Percentiles rank a stretch among this genome's conserved stretches.
Evolutionary conservation across 2,329 filamentous ascomycete species (phyloP).

Genomic region (Cladophialophora chaetospira): DNA sequence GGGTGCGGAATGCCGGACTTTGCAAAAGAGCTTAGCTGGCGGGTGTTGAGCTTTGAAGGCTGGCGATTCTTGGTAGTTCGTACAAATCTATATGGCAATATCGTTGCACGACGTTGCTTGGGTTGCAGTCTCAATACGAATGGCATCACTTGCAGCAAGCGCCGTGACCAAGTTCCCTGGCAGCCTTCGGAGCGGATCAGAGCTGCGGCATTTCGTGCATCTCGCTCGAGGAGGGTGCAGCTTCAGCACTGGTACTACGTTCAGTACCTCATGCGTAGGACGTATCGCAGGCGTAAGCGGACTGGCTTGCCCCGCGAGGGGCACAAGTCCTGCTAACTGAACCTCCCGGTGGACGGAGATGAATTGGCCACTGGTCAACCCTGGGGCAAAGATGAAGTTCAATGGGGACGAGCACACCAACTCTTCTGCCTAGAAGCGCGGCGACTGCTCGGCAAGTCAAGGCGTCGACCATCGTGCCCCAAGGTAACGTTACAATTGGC

Average conservation of each 20-base stretch:
- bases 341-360: neutral
- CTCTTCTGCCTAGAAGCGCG: too few species aligned
- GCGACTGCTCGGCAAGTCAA: too few species aligned
- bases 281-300: too few species aligned
- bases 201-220: neutral
- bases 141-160: neutral
- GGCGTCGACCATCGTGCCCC: too few species aligned
- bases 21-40: neutral
- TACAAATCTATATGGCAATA: too few species aligned
- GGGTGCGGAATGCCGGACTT: conserved; percentile 10
- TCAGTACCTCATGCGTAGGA: neutral
- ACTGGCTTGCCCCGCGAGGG: neutral
- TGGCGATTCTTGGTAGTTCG: neutral
- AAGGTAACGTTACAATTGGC: conserved; percentile 8
- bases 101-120: too few species aligned
- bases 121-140: conserved; percentile 14
- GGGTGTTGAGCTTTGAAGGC: neutral
- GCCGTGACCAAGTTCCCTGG: neutral
- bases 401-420: too few species aligned
- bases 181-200: neutral
- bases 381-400: neutral
- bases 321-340: neutral
- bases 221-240: neutral
- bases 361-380: neutral
- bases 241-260: neutral